These are phyloP conservation scores for Podila horticola DNA, from an alignment of 192 early-diverging fungal genomes.

Conservation along the genomic window DNA sequence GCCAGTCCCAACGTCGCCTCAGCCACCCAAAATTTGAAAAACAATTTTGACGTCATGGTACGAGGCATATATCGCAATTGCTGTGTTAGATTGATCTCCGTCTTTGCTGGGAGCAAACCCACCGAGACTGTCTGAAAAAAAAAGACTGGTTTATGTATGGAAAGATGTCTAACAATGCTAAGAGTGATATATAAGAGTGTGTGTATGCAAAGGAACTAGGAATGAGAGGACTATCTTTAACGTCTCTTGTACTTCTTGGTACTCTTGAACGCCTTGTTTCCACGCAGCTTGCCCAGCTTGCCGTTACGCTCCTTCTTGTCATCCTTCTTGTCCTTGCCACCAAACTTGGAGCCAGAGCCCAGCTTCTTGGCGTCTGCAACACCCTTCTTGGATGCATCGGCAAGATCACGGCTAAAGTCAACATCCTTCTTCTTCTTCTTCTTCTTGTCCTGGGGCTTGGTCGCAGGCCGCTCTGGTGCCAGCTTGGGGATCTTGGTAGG, in stretches of 20 bases:
- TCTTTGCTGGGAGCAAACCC: too few species aligned
- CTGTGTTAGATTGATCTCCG: too few species aligned
- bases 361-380: slow-evolving; percentile 53
- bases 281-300: slow-evolving; percentile 45
- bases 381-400: slow-evolving; percentile 51
- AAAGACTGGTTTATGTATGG: too few species aligned
- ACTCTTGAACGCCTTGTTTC: slow-evolving; percentile 48
- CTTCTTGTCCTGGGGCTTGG: slow-evolving; percentile 36
- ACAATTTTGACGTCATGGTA: too few species aligned
- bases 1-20: too few species aligned
- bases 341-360: slow-evolving; percentile 34
- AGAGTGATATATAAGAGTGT: too few species aligned
- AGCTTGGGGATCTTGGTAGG: slow-evolving; percentile 49
- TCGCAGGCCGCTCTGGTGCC: slow-evolving; percentile 15
- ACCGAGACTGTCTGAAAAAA: too few species aligned
- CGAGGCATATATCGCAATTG: too few species aligned
- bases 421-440: slow-evolving; percentile 53
- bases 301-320: slow-evolving; percentile 38
- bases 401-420: slow-evolving; percentile 56
- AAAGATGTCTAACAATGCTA: too few species aligned
- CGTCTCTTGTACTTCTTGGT: slow-evolving; percentile 54
- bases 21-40: too few species aligned
- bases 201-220: background rate
- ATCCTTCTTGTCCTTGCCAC: slow-evolving; percentile 31
- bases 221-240: background rate